phyloP scores from a whole-genome alignment of 371 early-diverging fungal genomes.

The Entomophthora muscae region DNA sequence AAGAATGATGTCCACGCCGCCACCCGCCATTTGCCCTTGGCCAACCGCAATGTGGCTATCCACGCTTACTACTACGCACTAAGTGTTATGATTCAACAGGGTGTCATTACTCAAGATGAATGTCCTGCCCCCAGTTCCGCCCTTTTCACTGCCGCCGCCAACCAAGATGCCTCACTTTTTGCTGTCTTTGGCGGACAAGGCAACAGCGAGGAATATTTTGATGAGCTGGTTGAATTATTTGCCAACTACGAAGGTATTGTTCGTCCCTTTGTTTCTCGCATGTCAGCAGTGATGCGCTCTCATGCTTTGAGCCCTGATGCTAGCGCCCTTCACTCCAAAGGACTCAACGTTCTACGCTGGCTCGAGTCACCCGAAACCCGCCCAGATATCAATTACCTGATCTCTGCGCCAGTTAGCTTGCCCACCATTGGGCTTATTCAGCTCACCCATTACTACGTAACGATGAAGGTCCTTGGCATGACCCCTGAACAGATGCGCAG shows the following conservation, averaged over 20 bases:
- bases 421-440: slow-evolving; percentile 84
- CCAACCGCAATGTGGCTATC: slow-evolving; percentile 42
- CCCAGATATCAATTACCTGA: slow-evolving; percentile 58
- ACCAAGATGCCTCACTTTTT: slow-evolving; percentile 47
- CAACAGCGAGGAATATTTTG: slow-evolving; percentile 85
- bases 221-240: slow-evolving; percentile 66
- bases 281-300: slow-evolving; percentile 50
- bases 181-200: slow-evolving; percentile 95
- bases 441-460: slow-evolving; percentile 63
- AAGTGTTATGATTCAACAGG: neutral
- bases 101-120: neutral
- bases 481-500: slow-evolving; percentile 23
- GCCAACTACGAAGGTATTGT: slow-evolving; percentile 65
- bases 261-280: slow-evolving; percentile 55
- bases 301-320: slow-evolving; percentile 50
- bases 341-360: slow-evolving; percentile 75
- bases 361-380: slow-evolving; percentile 65
- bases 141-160: slow-evolving; percentile 38
- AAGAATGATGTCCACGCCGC: slow-evolving; percentile 74
- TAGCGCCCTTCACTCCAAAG: slow-evolving; percentile 55
- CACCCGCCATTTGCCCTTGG: too few relatives aligned
- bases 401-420: slow-evolving; percentile 69
- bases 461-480: slow-evolving; percentile 35
- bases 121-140: slow-evolving; percentile 21
- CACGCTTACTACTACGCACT: slow-evolving; percentile 61